Percentiles rank a stretch among this genome's conserved stretches.
These are phyloP conservation scores for Flaveria sonorensis DNA, from an alignment of 129 eudicot species.

Conservation along the genomic window DNA sequence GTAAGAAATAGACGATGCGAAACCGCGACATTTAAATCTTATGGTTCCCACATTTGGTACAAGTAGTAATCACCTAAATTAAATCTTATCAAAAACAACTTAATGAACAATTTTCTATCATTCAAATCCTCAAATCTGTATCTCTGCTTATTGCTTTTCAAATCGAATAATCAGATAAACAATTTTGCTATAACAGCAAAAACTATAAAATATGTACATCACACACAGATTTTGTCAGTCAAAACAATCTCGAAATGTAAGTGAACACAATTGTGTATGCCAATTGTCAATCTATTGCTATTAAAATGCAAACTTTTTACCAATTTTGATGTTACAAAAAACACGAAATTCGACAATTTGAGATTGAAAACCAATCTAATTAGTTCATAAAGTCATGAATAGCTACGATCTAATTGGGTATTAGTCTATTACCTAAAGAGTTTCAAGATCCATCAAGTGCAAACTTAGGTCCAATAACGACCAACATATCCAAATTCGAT, in stretches of 20 bases:
- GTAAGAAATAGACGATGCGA: neutral
- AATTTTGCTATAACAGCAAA: too few relatives aligned
- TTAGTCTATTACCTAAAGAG: neutral
- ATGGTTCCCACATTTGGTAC: conserved; percentile 2
- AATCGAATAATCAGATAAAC: too few relatives aligned
- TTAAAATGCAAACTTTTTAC: conserved; percentile 12
- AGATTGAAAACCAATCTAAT: conserved; percentile 1
- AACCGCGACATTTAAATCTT: neutral
- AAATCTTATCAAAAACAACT: neutral
- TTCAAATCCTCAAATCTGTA: too few relatives aligned
- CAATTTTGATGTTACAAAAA: neutral
- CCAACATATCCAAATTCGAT: neutral
- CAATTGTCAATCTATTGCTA: neutral
- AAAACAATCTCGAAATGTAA: too few relatives aligned
- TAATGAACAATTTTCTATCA: too few relatives aligned
- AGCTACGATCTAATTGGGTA: conserved; percentile 3
- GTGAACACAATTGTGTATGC: too few relatives aligned
- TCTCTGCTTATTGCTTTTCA: too few relatives aligned
- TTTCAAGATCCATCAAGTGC: conserved; percentile 18
- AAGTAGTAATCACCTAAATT: neutral
- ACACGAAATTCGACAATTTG: neutral
- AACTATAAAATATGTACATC: too few relatives aligned
- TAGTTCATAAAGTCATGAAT: neutral
- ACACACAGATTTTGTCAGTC: too few relatives aligned
- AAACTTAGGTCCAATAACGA: conserved; percentile 7